Conservation (phyloP, 257 asterid genomes). For the Solanum sparsipilum region DNA sequence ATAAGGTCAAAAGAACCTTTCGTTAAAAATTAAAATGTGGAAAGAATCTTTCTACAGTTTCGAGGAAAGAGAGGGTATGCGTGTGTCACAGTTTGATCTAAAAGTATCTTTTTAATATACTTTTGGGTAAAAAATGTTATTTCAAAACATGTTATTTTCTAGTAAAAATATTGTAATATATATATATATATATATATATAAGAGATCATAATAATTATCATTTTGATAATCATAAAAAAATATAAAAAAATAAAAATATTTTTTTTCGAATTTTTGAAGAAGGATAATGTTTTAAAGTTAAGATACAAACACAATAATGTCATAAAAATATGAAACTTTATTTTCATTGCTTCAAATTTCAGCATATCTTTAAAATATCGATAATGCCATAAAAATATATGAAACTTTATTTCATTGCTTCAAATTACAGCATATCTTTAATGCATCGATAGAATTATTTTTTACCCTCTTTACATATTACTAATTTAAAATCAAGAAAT, state of each 20-base stretch:
- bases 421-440: neutral
- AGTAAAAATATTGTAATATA: neutral
- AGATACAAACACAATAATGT: neutral
- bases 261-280: neutral
- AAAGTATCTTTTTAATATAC: neutral
- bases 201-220: no score
- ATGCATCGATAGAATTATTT: neutral
- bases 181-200: no score
- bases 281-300: neutral
- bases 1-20: neutral
- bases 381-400: no score
- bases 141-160: no score
- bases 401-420: no score
- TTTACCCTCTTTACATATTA: neutral
- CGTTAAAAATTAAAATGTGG: neutral
- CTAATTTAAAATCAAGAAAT: neutral
- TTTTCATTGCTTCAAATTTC: no score
- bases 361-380: no score
- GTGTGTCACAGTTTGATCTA: neutral
- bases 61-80: neutral
- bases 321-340: neutral
- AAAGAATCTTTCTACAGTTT: neutral
- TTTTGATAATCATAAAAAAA: no score
- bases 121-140: neutral
- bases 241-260: no score